Percentiles rank a stretch among this genome's conserved stretches.
phyloP scores from a whole-genome alignment of 2,329 filamentous ascomycete genomes.

The Claviceps sp. region DNA sequence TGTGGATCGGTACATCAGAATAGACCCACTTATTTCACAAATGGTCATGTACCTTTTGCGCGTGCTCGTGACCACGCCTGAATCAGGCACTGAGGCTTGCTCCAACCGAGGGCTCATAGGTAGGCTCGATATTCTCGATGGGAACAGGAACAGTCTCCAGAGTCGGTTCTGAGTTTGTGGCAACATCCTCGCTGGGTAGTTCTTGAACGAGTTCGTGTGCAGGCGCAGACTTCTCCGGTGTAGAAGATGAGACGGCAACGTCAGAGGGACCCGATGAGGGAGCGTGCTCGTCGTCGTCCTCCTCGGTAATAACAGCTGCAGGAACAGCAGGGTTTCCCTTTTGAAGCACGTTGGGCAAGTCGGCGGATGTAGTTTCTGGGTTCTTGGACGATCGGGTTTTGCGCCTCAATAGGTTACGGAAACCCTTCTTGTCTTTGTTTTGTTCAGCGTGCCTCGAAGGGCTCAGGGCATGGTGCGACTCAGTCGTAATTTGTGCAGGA shows the following conservation, averaged over 20 bases:
- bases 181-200: not conserved
- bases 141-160: not conserved
- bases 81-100: constrained; percentile 38
- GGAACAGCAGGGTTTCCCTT: constrained; percentile 19
- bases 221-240: not conserved
- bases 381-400: constrained; percentile 47
- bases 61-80: too few species aligned
- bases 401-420: constrained; percentile 53
- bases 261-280: not conserved
- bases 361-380: constrained; percentile 37
- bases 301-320: not conserved
- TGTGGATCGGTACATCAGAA: too few species aligned
- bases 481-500: not conserved
- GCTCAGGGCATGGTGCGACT: constrained; percentile 9
- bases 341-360: constrained; percentile 37
- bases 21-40: too few species aligned
- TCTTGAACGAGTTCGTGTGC: not conserved
- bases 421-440: constrained; percentile 31
- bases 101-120: constrained; percentile 7
- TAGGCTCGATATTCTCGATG: constrained; percentile 8
- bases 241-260: not conserved
- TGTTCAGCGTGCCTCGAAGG: constrained; percentile 34
- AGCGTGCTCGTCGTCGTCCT: not conserved
- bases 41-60: too few species aligned
- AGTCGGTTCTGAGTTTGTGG: not conserved